Percentiles rank a stretch among this genome's conserved stretches.
Conservation (phyloP, 345 rosid species). For the Corchorus capsularis region DNA sequence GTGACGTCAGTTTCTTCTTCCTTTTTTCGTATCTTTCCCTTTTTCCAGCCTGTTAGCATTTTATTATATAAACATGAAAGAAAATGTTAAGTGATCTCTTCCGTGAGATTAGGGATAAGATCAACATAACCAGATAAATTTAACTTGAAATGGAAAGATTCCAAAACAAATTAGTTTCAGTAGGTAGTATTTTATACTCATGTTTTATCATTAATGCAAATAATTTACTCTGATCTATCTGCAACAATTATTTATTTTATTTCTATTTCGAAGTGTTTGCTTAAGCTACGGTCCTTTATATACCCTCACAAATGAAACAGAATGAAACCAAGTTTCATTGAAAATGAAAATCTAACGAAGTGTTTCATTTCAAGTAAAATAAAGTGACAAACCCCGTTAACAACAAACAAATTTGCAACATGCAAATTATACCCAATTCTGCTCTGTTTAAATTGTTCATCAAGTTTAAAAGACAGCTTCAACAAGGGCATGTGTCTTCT, state of each 20-base stretch:
- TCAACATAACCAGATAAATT: not conserved
- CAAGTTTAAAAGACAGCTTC: constrained; percentile 58
- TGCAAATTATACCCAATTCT: not conserved
- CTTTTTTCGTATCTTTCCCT: not conserved
- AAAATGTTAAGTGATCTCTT: not conserved
- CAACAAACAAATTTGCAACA: not conserved
- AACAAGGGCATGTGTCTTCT: constrained; percentile 77
- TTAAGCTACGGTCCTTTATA: not conserved
- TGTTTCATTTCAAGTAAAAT: not conserved
- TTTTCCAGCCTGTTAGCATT: not conserved
- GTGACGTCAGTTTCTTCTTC: constrained; percentile 1
- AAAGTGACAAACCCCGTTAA: not conserved
- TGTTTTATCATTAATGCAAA: not conserved
- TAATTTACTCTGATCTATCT: not conserved
- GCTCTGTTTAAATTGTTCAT: too few species aligned
- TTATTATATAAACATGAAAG: not conserved
- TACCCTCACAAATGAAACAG: too few species aligned
- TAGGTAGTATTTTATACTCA: not conserved
- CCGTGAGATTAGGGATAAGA: not conserved
- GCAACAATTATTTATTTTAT: too few species aligned
- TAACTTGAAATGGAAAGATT: not conserved
- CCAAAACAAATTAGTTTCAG: not conserved
- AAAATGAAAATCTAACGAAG: not conserved
- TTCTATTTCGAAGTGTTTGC: too few species aligned
- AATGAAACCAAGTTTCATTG: not conserved